phyloP scores from a whole-genome alignment of 345 rosid species.

The Euphorbia peplus region DNA sequence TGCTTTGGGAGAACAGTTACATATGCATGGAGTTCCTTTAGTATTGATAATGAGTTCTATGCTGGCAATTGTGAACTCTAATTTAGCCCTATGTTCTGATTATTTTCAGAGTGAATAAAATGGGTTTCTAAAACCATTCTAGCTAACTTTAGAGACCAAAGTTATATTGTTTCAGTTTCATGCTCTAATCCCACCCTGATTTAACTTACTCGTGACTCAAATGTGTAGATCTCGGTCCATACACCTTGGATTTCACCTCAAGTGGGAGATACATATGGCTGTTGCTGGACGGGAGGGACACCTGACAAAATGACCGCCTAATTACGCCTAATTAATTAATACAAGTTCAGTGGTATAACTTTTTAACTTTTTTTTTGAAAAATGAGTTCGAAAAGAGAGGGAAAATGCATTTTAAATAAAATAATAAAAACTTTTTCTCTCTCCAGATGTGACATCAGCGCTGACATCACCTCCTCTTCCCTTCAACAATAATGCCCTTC shows the following conservation, averaged over 20 bases:
- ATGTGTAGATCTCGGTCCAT: slow-evolving; percentile 86
- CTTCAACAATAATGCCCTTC: too few species aligned
- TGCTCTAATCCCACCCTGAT: background rate
- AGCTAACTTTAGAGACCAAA: background rate
- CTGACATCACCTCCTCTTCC: too few species aligned
- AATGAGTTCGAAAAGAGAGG: too few species aligned
- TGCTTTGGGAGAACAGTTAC: slow-evolving; percentile 48
- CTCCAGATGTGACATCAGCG: too few species aligned
- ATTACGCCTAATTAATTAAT: too few species aligned
- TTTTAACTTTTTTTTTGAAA: too few species aligned
- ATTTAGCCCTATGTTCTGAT: background rate
- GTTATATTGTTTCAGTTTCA: background rate
- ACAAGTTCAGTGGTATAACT: too few species aligned
- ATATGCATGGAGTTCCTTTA: background rate
- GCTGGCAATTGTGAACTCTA: background rate
- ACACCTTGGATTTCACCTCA: slow-evolving; percentile 73
- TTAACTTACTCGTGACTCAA: background rate
- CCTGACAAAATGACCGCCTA: too few species aligned
- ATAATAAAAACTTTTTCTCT: too few species aligned
- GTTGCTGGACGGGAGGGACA: slow-evolving; percentile 95
- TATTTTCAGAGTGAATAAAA: background rate
- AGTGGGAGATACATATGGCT: slow-evolving; percentile 90
- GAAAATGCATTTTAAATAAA: too few species aligned
- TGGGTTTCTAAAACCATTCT: background rate
- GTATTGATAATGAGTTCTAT: background rate